phyloP scores from a whole-genome alignment of 768 basidiomycete genomes.

The Mycena galericulata region DNA sequence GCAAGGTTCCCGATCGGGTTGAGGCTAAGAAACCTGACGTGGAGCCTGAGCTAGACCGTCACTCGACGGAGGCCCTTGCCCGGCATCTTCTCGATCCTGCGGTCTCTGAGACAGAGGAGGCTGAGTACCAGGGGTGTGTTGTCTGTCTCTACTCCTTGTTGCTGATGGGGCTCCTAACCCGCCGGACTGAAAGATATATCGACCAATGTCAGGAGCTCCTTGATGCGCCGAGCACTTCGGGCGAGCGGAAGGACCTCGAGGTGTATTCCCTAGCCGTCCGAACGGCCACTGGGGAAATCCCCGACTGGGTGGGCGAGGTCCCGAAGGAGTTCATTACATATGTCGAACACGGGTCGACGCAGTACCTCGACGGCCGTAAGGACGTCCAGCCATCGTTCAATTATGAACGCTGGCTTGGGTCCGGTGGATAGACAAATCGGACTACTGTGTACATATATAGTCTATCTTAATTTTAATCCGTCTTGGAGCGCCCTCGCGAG shows the following conservation, averaged over 20 bases:
- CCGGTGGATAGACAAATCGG: constrained; percentile 18
- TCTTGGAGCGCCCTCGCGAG: constrained; percentile 10
- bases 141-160: neutral
- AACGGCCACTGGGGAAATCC: constrained; percentile 55
- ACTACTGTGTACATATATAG: neutral
- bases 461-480: constrained; percentile 16
- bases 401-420: constrained; percentile 58
- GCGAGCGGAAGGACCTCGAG: constrained; percentile 69
- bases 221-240: constrained; percentile 63
- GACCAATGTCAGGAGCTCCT: constrained; percentile 78
- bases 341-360: constrained; percentile 55
- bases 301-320: constrained; percentile 51
- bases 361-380: constrained; percentile 52
- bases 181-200: constrained; percentile 65
- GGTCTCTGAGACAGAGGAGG: constrained; percentile 72
- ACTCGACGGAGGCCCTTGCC: constrained; percentile 72
- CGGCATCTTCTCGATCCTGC: constrained; percentile 68
- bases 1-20: constrained; percentile 50
- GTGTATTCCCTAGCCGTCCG: constrained; percentile 66
- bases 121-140: constrained; percentile 78
- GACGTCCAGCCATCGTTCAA: constrained; percentile 52
- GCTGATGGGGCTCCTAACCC: neutral
- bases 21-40: constrained; percentile 49
- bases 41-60: constrained; percentile 51
- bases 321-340: constrained; percentile 59